These are phyloP conservation scores for Pleoardoris graminearum DNA, from an alignment of 2,329 filamentous ascomycete species.

Conservation along the genomic window DNA sequence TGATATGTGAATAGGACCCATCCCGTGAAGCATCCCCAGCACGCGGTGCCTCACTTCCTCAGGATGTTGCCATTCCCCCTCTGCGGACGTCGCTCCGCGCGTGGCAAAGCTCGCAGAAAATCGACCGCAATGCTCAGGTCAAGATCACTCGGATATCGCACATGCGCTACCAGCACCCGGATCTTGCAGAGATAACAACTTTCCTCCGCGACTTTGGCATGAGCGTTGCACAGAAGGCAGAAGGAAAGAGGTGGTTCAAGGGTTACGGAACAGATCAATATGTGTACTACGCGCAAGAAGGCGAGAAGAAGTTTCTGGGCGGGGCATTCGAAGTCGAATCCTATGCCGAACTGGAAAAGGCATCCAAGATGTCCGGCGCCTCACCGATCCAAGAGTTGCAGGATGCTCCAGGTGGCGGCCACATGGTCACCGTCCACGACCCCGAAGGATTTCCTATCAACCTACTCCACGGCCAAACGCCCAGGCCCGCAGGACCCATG, in stretches of 20 bases:
- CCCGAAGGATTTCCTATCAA: constrained; percentile 62
- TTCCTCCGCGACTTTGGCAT: constrained; percentile 48
- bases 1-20: constrained; percentile 25
- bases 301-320: constrained; percentile 59
- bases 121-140: constrained; percentile 52
- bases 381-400: constrained; percentile 53
- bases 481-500: constrained; percentile 47
- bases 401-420: constrained; percentile 59
- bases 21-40: constrained; percentile 46
- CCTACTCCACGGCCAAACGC: constrained; percentile 59
- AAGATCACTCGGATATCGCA: constrained; percentile 54
- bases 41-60: constrained; percentile 45
- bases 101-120: constrained; percentile 46
- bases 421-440: constrained; percentile 50
- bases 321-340: constrained; percentile 62
- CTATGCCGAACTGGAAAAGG: constrained; percentile 57
- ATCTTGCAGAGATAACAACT: constrained; percentile 53
- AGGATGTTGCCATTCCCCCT: constrained; percentile 44
- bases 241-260: constrained; percentile 57
- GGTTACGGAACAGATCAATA: constrained; percentile 66
- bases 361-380: constrained; percentile 53
- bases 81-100: constrained; percentile 40
- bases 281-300: constrained; percentile 58
- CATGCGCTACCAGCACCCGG: constrained; percentile 59
- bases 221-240: constrained; percentile 37